Percentiles rank a stretch among this genome's conserved stretches.
phyloP scores from a whole-genome alignment of 257 asterid genomes.

The Eucommia ulmoides region DNA sequence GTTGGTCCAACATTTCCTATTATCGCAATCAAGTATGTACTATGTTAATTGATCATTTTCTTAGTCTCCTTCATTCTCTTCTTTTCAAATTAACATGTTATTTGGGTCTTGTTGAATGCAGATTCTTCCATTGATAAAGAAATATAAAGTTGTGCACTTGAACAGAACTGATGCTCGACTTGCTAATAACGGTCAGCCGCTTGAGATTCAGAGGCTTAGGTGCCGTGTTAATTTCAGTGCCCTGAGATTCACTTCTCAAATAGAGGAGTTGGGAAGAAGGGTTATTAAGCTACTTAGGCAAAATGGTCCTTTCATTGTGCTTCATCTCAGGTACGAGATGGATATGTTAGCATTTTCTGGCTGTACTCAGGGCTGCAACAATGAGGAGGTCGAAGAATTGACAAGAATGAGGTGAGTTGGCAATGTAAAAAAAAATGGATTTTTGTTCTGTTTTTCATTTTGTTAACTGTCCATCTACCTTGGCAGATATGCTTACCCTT shows the following conservation, averaged over 20 bases:
- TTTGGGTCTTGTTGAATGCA: conserved; percentile 19
- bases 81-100: conserved; percentile 5
- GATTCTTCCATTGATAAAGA: conserved; percentile 88
- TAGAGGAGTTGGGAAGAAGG: conserved; percentile 88
- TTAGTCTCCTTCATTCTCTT: neutral
- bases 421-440: no score
- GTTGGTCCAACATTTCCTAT: conserved; percentile 95
- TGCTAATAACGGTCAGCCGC: conserved; percentile 83
- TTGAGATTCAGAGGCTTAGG: conserved; percentile 81
- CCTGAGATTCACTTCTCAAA: conserved; percentile 74
- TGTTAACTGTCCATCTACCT: conserved; percentile 15
- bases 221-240: conserved; percentile 86
- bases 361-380: conserved; percentile 84
- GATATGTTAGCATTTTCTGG: conserved; percentile 99
- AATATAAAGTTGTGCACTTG: conserved; percentile 82
- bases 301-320: conserved; percentile 86
- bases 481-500: conserved; percentile 84
- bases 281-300: conserved; percentile 65
- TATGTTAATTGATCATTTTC: no score
- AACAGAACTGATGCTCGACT: conserved; percentile 90
- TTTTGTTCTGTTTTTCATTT: no score
- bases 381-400: conserved; percentile 73
- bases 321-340: conserved; percentile 97
- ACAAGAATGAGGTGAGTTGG: conserved; percentile 73
- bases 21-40: conserved; percentile 74